These are phyloP conservation scores for Xylaria sp. DNA, from an alignment of 2,329 filamentous ascomycete species.

Conservation along the genomic window DNA sequence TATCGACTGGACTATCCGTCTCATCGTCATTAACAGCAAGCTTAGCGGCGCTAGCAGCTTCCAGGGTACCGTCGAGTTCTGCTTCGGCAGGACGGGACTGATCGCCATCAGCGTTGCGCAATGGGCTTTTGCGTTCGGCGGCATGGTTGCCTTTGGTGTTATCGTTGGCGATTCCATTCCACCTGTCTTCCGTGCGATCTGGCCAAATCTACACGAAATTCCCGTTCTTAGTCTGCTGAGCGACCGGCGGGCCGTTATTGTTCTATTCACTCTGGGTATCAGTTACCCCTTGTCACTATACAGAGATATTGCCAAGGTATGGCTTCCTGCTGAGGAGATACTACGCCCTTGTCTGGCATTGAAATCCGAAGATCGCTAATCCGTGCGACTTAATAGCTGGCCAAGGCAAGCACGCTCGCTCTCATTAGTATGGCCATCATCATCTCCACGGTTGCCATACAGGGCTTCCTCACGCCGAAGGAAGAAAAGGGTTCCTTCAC, in stretches of 20 bases:
- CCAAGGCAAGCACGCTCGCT: constrained; percentile 91
- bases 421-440: constrained; percentile 92
- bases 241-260: constrained; percentile 76
- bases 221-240: constrained; percentile 78
- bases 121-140: constrained; percentile 97
- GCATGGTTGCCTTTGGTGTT: constrained; percentile 97
- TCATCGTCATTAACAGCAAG: constrained; percentile 98
- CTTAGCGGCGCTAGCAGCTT: constrained; percentile 90
- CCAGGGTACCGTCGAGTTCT: constrained; percentile 91
- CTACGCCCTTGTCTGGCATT: neutral
- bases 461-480: constrained; percentile 68
- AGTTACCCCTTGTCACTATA: constrained; percentile 92
- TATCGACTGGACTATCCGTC: constrained; percentile 94
- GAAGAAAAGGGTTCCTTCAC: constrained; percentile 68
- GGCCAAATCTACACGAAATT: constrained; percentile 66
- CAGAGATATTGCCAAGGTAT: constrained; percentile 83
- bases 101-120: constrained; percentile 87
- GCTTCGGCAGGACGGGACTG: constrained; percentile 82
- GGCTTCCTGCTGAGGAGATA: constrained; percentile 40
- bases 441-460: constrained; percentile 77
- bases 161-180: constrained; percentile 97
- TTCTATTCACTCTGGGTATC: constrained; percentile 77
- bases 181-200: constrained; percentile 76
- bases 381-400: constrained; percentile 59
- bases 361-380: constrained; percentile 3